These are phyloP conservation scores for Penicillium bovifimosum DNA, from an alignment of 495 filamentous ascomycete species.

Conservation along the genomic window DNA sequence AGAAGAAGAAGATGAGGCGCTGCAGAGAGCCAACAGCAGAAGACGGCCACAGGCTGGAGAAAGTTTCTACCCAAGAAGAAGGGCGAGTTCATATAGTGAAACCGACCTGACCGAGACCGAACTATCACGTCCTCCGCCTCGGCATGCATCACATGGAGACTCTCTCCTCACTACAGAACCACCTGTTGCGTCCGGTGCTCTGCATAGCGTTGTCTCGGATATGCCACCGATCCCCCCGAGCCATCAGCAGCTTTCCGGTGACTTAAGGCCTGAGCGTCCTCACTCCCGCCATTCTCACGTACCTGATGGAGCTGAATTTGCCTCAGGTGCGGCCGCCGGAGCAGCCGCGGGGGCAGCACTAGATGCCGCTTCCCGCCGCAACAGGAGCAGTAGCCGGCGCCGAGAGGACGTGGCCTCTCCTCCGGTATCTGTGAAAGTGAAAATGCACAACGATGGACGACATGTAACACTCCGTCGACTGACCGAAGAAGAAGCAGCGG, in stretches of 20 bases:
- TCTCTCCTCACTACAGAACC: slow-evolving; percentile 29
- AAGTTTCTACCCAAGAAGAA: slow-evolving; percentile 52
- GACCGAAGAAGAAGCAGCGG: slow-evolving; percentile 74
- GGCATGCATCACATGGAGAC: slow-evolving; percentile 26
- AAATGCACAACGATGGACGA: slow-evolving; percentile 71
- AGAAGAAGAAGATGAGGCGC: slow-evolving; percentile 56
- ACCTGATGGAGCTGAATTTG: slow-evolving; percentile 30
- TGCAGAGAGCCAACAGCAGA: slow-evolving; percentile 49
- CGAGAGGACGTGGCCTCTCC: slow-evolving; percentile 47
- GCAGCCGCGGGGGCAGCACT: slow-evolving; percentile 40
- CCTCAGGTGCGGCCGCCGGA: slow-evolving; percentile 39
- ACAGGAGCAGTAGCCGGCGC: slow-evolving; percentile 31
- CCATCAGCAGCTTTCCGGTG: slow-evolving; percentile 50
- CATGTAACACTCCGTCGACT: slow-evolving; percentile 77
- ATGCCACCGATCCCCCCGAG: slow-evolving; percentile 44
- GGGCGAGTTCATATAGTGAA: slow-evolving; percentile 40
- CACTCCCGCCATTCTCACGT: slow-evolving; percentile 15
- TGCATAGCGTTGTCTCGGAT: slow-evolving; percentile 28
- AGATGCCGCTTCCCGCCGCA: slow-evolving; percentile 31
- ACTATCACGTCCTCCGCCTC: slow-evolving; percentile 32
- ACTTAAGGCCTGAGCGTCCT: slow-evolving; percentile 43
- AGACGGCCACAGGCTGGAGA: slow-evolving; percentile 50
- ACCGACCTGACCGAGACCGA: slow-evolving; percentile 46
- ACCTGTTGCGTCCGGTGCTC: slow-evolving; percentile 29
- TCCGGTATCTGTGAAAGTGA: slow-evolving; percentile 73